phyloP scores from a whole-genome alignment of 1,139 yeast genomes.

The Pichia sp. region DNA sequence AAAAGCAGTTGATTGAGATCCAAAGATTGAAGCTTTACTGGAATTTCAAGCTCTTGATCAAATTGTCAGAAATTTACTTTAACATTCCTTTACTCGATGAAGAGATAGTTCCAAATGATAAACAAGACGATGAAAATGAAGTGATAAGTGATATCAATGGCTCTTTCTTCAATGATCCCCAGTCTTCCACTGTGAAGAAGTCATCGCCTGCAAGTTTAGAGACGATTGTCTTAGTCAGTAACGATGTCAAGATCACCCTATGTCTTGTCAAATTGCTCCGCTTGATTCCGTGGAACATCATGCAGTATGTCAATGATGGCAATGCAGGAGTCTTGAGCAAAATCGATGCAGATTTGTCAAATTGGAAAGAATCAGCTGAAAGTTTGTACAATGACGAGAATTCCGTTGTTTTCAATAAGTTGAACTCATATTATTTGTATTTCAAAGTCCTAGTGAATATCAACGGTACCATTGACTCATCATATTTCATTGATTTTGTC shows the following conservation, averaged over 20 bases:
- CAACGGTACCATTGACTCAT: constrained; percentile 15
- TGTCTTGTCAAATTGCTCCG: constrained; percentile 25
- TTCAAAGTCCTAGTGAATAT: constrained; percentile 26
- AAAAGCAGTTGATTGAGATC: constrained; percentile 32
- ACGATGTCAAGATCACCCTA: constrained; percentile 29
- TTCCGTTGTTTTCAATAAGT: constrained; percentile 22
- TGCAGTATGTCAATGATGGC: constrained; percentile 19
- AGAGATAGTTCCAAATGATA: neutral
- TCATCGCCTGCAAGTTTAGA: constrained; percentile 25
- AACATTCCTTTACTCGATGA: constrained; percentile 36
- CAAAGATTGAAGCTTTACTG: constrained; percentile 58
- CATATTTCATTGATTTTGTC: constrained; percentile 21
- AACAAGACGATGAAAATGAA: neutral
- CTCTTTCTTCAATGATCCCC: constrained; percentile 26
- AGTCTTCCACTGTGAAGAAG: neutral
- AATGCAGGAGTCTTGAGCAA: constrained; percentile 14
- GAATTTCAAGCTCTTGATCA: constrained; percentile 52
- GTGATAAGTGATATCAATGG: neutral
- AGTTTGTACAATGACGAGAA: constrained; percentile 23
- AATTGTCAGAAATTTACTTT: constrained; percentile 41
- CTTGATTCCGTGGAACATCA: constrained; percentile 30
- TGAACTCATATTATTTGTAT: constrained; percentile 28
- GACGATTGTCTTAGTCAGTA: constrained; percentile 28
- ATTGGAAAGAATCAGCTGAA: constrained; percentile 24
- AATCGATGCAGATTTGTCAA: constrained; percentile 23